Conservation (phyloP, 768 basidiomycete species). For the Scleroderma citrinum region DNA sequence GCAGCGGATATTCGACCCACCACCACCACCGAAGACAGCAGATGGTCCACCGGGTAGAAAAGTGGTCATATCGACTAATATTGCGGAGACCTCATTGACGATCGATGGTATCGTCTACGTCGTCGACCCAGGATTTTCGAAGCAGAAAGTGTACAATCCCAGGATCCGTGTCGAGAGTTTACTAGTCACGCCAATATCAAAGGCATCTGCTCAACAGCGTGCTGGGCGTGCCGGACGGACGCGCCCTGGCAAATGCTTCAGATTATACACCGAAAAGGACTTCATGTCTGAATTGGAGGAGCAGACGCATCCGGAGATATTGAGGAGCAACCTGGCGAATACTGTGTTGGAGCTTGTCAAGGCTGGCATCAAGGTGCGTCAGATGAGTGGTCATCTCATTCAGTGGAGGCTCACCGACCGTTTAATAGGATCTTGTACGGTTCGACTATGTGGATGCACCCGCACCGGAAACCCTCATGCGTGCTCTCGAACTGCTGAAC, state of each 20-base stretch:
- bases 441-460: slow-evolving; percentile 93
- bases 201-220: slow-evolving; percentile 93
- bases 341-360: slow-evolving; percentile 92
- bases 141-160: slow-evolving; percentile 98
- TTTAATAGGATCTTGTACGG: slow-evolving; percentile 60
- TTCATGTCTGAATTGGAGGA: slow-evolving; percentile 95
- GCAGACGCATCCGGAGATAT: slow-evolving; percentile 95
- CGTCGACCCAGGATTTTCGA: slow-evolving; percentile 95
- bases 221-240: slow-evolving; percentile 97
- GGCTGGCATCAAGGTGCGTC: slow-evolving; percentile 74
- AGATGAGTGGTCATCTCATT: background rate
- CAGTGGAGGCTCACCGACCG: background rate
- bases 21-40: slow-evolving; percentile 56
- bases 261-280: slow-evolving; percentile 95
- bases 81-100: slow-evolving; percentile 95
- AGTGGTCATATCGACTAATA: slow-evolving; percentile 92
- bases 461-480: slow-evolving; percentile 95
- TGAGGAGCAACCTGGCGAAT: slow-evolving; percentile 89
- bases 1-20: slow-evolving; percentile 91
- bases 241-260: slow-evolving; percentile 94
- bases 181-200: slow-evolving; percentile 91
- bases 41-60: slow-evolving; percentile 86
- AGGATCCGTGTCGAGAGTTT: slow-evolving; percentile 93
- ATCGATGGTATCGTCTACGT: slow-evolving; percentile 99
- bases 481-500: slow-evolving; percentile 90